Evolutionary conservation across 352 stramenopile species (phyloP).

Genomic region (Achlya hypogyna): DNA sequence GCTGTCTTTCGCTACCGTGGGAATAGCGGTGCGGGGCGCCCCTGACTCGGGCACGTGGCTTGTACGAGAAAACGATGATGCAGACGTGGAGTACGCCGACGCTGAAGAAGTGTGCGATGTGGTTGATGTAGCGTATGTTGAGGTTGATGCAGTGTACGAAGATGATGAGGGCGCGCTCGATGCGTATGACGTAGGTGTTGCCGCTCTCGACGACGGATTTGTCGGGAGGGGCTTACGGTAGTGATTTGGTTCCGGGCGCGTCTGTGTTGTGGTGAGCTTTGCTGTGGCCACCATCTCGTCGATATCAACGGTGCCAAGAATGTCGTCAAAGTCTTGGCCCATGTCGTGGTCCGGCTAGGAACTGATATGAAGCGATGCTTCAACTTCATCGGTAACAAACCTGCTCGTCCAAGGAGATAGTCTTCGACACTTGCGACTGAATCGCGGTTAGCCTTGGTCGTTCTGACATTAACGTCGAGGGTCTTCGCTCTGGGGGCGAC

Average conservation of each 20-base stretch:
- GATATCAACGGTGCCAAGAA: conserved; percentile 16
- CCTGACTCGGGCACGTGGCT: too few relatives aligned
- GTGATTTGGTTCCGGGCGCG: not conserved
- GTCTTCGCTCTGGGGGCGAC: not conserved
- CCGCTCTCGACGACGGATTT: not conserved
- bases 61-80: too few relatives aligned
- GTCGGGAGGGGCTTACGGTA: not conserved
- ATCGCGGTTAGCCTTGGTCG: not conserved
- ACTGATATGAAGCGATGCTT: too few relatives aligned
- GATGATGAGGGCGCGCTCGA: not conserved
- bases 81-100: not conserved
- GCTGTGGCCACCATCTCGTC: conserved; percentile 15
- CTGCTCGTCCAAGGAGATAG: too few relatives aligned
- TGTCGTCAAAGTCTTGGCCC: conserved; percentile 13
- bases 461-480: not conserved
- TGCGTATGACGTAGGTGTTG: not conserved
- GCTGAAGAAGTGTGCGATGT: not conserved
- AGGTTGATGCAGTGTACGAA: not conserved
- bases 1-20: not conserved
- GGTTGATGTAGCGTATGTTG: not conserved
- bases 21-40: too few relatives aligned
- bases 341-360: conserved; percentile 8
- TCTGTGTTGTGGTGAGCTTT: not conserved
- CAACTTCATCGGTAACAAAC: not conserved
- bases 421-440: too few relatives aligned